Base-by-base conservation (phyloP, 768 basidiomycete genomes). In the Podaxis sp. region DNA sequence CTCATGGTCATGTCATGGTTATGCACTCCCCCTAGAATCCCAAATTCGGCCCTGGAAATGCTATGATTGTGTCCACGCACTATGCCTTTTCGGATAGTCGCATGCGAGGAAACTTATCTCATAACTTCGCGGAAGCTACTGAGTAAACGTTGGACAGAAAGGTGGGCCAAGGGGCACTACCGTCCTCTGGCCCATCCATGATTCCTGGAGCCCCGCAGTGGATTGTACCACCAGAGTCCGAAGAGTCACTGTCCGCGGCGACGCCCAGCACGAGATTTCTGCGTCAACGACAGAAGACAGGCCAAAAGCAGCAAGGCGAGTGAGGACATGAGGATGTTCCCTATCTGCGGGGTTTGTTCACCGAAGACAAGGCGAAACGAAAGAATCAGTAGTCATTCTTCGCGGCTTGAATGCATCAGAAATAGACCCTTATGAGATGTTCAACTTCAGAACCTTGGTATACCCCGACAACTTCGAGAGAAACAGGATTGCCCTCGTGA, bases 121-220 rank as follows among this genome's bases (percentile, higher is more conserved):
- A 48, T 65, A 70, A 6, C 26, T 57, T 63, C 1, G 66, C 64
- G 39, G 63, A 64, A 2, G 59, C 66, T 44, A 68, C 55, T 52
- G 68, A 48, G 46, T 66, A 68, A n/a, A 66, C 49, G 26, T 68
- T 66, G 51, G 56, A 63, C 22, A 39, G 49, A 19, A 51, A 44
- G 9, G 59, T 52, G 2, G 59, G 22, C 22, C 46, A 26, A 22
- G 17, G 17, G 13, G 49, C 15, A 3, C n/a, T 33, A 33, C 17
- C 40, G 9, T 57, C 40, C 4, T 26, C 24, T 8, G 55, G n/a
- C 7, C 42, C 46, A 26, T 71, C 68, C 28, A 57, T 57, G 11
- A 42, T 19, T n/a, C 38, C 55, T 15, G 55, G 55, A 40, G 55
- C 55, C n/a, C 17, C 9, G 19, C 57, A 57, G 4, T 42, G 57